Base-by-base conservation (phyloP, 495 filamentous ascomycete species). In the Xanthoparmelia taractica region DNA sequence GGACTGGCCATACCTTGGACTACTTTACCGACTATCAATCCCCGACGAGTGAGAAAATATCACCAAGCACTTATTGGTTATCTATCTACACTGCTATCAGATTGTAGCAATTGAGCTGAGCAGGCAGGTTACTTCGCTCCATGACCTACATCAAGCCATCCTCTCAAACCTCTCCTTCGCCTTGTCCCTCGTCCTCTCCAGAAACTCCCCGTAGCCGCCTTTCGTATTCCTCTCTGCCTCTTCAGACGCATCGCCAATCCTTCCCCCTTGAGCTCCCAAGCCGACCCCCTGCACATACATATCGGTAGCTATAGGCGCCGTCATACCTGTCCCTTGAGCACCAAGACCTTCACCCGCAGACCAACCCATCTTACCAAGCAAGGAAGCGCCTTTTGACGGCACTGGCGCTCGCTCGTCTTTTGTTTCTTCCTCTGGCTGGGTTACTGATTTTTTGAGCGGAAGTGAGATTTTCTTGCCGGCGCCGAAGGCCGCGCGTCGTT, bases 331-430 rank as follows among this genome's bases (percentile, higher is more conserved):
- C 0, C 91, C 89, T 66, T 87, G 82, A 4, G 87, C 89, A 50
- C 92, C 92, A 25, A 97, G 77, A 2, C 92, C 92, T 61, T 85
- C 80, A 1, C 92, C 92, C 4, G 83, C 83, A 17, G 80, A 85
- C 89, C 89, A 96, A 20, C 92, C 92, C 90, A 96, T 95, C 76
- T 96, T 96, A 57, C 87, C 85, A 10, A 97, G 81, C 38, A 97
- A 76, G 1, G 87, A 84, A 8, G 89, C 88, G 31, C 92, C 92
- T 76, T 92, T 96, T n/a, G 89, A 92, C 1, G 73, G 74, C 8
- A 70, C 63, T 61, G 81, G 80, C 25, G 75, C 74, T 58, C 69
- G 65, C 18, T 74, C 71, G 4, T 72, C 66, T 20, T 69, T 58
- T 18, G 75, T 70, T 25, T 75, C 76, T 8, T 66, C 65, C 17